A percentile compares a stretch with the other conserved stretches of the same genome.
phyloP scores from a whole-genome alignment of 148 eudicot species.

The Arctostaphylos glauca region DNA sequence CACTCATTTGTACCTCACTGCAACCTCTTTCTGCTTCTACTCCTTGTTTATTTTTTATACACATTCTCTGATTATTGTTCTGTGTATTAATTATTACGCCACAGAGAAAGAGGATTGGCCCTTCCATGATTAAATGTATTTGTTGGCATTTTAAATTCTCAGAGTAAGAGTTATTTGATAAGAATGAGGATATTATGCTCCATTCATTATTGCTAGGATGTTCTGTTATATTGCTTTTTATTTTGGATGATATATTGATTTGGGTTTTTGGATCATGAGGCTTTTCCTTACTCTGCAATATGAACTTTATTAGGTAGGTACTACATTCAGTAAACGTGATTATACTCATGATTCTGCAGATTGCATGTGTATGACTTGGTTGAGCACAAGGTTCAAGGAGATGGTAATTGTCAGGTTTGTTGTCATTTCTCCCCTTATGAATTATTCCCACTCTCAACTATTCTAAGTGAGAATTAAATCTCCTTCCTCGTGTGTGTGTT shows the following conservation, averaged over 20 bases:
- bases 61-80: neutral
- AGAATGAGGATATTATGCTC: neutral
- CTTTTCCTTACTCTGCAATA: conserved; percentile 6
- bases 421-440: conserved; percentile 4
- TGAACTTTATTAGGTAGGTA: neutral
- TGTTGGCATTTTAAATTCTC: conserved; percentile 2
- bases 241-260: neutral
- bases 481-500: neutral
- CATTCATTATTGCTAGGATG: conserved; percentile 13
- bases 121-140: neutral
- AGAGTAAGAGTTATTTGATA: neutral
- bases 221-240: conserved; percentile 9
- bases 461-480: neutral
- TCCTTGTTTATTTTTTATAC: neutral
- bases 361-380: conserved; percentile 82
- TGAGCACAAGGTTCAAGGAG: conserved; percentile 91
- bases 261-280: neutral
- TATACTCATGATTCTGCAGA: conserved; percentile 46
- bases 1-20: neutral
- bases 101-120: neutral
- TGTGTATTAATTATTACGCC: neutral
- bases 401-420: conserved; percentile 95
- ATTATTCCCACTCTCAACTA: neutral
- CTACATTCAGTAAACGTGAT: conserved; percentile 18
- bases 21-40: neutral